Base-by-base conservation (phyloP, 495 filamentous ascomycete species). In the Paragyromitra xinjiangensis region DNA sequence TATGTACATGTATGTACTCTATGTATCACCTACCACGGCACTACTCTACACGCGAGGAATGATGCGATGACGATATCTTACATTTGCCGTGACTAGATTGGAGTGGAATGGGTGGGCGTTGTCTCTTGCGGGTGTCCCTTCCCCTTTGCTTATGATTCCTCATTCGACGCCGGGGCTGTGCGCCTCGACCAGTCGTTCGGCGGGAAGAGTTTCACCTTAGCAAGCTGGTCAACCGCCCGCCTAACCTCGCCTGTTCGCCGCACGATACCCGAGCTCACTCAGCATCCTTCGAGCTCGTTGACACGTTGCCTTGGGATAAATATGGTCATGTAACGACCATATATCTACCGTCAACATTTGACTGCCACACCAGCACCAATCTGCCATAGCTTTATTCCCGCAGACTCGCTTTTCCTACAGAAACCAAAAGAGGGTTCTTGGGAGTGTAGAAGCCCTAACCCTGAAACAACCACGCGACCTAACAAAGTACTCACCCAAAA, bases 271-370 rank as follows among this genome's bases (percentile, higher is more conserved):
- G 68, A 76, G 58, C 73, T 34, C 73, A 71, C 66, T 71, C 56
- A 75, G 73, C 59, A 71, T 64, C 67, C 48, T 72, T 72, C 64
- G 44, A 55, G 37, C 40, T 45, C 48, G 26, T 77, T 77, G 73
- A 77, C 73, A 77, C 73, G 73, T 64, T 71, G 73, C 73, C 58
- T 76, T 63, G 67, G 67, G 67, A 64, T 72, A 72, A 75, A 76
- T 64, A 42, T 34, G 50, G 22, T n/a, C 39, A 8, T 63, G n/a
- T 50, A 42, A 51, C 14, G 56, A 53, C 22, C 34, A 12, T 14
- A 22, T 34, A 64, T 53, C 11, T 71, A 50, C 51, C 68, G 37
- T 50, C 24, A 51, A 40, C 45, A 63, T 61, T 39, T 70, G 11
- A 75, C 72, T 53, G 48, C 45, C 55, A 56, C 71, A 55, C 39